Evolutionary conservation across 2,329 filamentous ascomycete species (phyloP), one percentile per base, ranked within the genome.

Genomic region (Fusarium zealandicum): DNA sequence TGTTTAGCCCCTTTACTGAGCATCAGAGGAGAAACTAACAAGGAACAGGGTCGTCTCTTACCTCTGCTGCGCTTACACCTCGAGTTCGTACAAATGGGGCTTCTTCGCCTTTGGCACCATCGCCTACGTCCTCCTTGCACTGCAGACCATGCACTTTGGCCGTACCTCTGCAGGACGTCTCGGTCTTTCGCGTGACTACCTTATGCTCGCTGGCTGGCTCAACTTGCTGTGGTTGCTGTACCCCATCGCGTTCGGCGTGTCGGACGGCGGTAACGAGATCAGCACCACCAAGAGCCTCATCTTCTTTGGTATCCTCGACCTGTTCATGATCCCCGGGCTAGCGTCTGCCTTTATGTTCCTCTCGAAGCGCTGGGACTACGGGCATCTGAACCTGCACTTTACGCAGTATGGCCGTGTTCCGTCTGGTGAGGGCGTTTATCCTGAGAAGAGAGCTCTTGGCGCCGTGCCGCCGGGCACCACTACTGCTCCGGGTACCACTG

Each of bases 171-270:
- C 80, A 11, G 63, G 60, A 32, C 76, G 76, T 37, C 65, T 82
- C 41, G 77, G 75, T 12, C 69, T 79, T 54, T 59, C 64, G 35
- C 64, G 76, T 37, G 76, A 84, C 72, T 78, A 83, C 69, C 64
- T 68, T 18, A 32, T 76, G 2, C 74, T 83, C 1, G 64, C 79
- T 1, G 76, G 73, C 60, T 82, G 78, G 74, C 57, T 75, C 59
- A 82, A 82, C 69, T 66, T 82, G 5, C 68, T 82, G 31, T 83
- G 80, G 80, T n/a, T 83, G 33, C 68, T 82, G 18, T 85, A 84
- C 69, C 80, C 81, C 7, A 76, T 85, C 41, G 81, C 79, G 18
- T 85, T 39, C 30, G 59, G 41, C 13, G 50, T 63, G n/a, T 59
- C 59, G 9, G 59, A 61, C 14, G 59, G 59, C 25, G 50, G 58